Conservation (phyloP, 805 yeast genomes). For the Clavispora phyllophila region DNA sequence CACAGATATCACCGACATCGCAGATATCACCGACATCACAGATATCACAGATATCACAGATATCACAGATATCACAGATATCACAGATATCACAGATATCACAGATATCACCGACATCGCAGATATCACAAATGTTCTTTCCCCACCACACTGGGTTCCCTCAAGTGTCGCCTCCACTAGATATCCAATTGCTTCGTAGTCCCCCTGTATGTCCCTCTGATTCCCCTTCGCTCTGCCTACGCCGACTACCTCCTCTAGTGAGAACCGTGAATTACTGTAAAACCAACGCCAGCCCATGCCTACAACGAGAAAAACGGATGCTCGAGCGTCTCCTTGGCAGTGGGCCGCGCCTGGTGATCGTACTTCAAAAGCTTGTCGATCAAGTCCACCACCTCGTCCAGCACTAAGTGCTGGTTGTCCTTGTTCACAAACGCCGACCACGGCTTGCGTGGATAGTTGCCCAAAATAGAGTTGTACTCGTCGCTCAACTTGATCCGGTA, state of each 20-base stretch:
- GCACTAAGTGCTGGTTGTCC: conserved; percentile 62
- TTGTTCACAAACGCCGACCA: conserved; percentile 76
- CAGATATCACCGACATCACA: too few species aligned
- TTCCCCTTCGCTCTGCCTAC: too few species aligned
- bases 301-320: conserved; percentile 43
- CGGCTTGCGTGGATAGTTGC: conserved; percentile 72
- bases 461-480: conserved; percentile 70
- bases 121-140: too few species aligned
- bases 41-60: too few species aligned
- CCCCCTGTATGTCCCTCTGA: too few species aligned
- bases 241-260: neutral
- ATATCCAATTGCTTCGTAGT: too few species aligned
- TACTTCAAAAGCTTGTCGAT: conserved; percentile 74
- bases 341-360: conserved; percentile 83
- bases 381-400: conserved; percentile 69
- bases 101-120: too few species aligned
- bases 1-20: too few species aligned
- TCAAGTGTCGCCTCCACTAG: too few species aligned
- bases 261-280: neutral
- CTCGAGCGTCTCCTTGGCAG: conserved; percentile 83
- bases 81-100: too few species aligned
- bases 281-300: neutral
- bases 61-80: too few species aligned
- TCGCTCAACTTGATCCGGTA: conserved; percentile 66
- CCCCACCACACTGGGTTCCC: too few species aligned